A percentile compares a stretch with the other conserved stretches of the same genome.
These are phyloP conservation scores for Yueomyces sinensis DNA, from an alignment of 805 yeast species.

Conservation along the genomic window DNA sequence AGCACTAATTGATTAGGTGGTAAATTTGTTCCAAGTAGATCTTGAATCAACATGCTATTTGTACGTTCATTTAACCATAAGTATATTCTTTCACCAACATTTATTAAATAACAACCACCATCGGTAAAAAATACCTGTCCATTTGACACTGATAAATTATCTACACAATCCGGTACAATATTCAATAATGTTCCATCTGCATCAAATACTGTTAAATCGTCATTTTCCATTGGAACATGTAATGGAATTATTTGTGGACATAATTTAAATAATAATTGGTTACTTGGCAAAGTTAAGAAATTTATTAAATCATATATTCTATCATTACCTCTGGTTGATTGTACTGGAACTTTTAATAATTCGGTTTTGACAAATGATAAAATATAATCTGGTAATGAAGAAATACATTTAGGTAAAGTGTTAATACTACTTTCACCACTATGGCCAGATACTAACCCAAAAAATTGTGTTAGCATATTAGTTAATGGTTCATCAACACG, in stretches of 20 bases:
- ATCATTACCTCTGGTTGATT: constrained; percentile 39
- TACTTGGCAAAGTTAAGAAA: constrained; percentile 34
- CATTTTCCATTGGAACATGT: constrained; percentile 40
- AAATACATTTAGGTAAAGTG: constrained; percentile 60
- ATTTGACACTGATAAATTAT: constrained; percentile 29
- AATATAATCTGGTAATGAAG: constrained; percentile 50
- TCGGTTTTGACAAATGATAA: constrained; percentile 55
- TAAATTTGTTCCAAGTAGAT: constrained; percentile 46
- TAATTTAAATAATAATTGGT: constrained; percentile 48
- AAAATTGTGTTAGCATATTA: constrained; percentile 44
- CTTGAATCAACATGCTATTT: constrained; percentile 50
- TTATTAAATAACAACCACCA: constrained; percentile 66
- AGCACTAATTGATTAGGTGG: constrained; percentile 11
- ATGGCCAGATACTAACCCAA: constrained; percentile 34
- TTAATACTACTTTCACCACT: constrained; percentile 32
- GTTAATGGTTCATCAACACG: constrained; percentile 39
- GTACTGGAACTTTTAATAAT: constrained; percentile 32
- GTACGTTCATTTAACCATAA: constrained; percentile 60
- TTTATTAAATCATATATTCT: constrained; percentile 37
- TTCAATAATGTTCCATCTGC: constrained; percentile 28
- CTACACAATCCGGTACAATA: constrained; percentile 28
- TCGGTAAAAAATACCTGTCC: too few species aligned
- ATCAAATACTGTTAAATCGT: constrained; percentile 36
- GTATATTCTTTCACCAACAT: constrained; percentile 45
- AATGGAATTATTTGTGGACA: constrained; percentile 70